Base-by-base conservation (phyloP, 768 basidiomycete genomes). In the Chalciporus piperatus region DNA sequence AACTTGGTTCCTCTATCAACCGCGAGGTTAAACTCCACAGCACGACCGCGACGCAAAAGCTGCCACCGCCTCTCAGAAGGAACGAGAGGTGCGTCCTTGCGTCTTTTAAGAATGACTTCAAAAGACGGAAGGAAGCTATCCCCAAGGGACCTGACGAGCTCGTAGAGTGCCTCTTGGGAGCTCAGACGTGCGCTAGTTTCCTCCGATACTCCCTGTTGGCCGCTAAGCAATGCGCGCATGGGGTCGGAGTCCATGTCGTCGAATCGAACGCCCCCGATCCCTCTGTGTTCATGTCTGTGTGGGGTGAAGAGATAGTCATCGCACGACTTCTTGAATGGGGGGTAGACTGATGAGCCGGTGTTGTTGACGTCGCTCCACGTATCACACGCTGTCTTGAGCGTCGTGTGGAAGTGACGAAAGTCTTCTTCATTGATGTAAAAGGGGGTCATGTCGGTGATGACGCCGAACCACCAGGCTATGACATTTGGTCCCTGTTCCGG, bases 1-100 rank as follows among this genome's bases (percentile, higher is more conserved):
- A 84, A 86, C 64, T 82, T 84, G 16, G 85, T 85, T 5, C 84
- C 86, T 37, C 85, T 72, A 61, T 86, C 84, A 60, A 80, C 74
- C n/a, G 84, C 77, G 50, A 87, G 71, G 65, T 82, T 85, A 68
- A 87, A 82, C 57, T 83, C 78, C 45, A 80, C 77, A 58, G 80
- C 76, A 9, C 76, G 71, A 17, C 79, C 78, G 16, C 79, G 66
- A 42, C 81, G 65, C 35, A 83, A 47, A 53, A 78, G 71, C 53
- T 82, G 82, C 81, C 80, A 83, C 32, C 79, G 64, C 53, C 74
- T 70, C 38, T 63, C 62, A 7, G 30, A 30, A 12, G 50, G 50
- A 8, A 52, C 28, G 32, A 63, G 20, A 9, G 60, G 54, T 6
- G 74, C 75, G 27, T 59, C 47, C 48, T 64, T 70, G 16, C 76